Evolutionary conservation across 2,329 filamentous ascomycete genomes (phyloP), one percentile per base, ranked within the genome.

Genomic region (Nannizzia gypsea): DNA sequence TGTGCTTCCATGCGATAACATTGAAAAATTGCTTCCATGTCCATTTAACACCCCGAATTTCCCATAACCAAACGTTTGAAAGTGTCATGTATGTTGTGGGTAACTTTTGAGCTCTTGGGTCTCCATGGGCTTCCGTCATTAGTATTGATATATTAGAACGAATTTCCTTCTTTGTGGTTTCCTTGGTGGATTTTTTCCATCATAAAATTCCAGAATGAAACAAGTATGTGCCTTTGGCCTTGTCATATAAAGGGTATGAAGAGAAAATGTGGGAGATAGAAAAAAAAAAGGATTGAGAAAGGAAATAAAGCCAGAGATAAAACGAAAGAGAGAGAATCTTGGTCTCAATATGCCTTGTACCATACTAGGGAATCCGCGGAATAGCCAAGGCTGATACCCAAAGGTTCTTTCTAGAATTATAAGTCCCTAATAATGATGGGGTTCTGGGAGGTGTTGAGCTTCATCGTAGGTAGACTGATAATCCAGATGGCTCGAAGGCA

Each of bases 401-500:
- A 42, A 46, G 20, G 2, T 11, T 5, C 22, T 46, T 46, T 6
- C n/a, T 22, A 11, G 17, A 20, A 55, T 9, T 6, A 46, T 44
- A 24, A 11, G 46, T 9, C 22, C 40, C 28, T 24, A 15, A 56
- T 58, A 64, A 44, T 62, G 63, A 50, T 62, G 63, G 5, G 63
- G 54, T n/a, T 60, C 63, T 6, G 56, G 59, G 34, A 64, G 22
- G 28, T 28, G 57, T 40, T 63, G 60, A n/a, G 57, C 8, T 20
- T 62, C 62, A 1, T 63, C 62, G 44, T 64, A 64, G n/a, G 60
- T 56, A 40, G 62, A 34, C 52, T 64, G 70, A 46, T 68, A 73
- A 4, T 69, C 69, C 44, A 70, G 63, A 54, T 72, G 71, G 34
- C 62, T 62, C 8, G 68, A 64, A 11, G 57, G 8, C 58, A 64